Base-by-base conservation (phyloP, 495 filamentous ascomycete species). In the Lindgomyces ingoldianus region DNA sequence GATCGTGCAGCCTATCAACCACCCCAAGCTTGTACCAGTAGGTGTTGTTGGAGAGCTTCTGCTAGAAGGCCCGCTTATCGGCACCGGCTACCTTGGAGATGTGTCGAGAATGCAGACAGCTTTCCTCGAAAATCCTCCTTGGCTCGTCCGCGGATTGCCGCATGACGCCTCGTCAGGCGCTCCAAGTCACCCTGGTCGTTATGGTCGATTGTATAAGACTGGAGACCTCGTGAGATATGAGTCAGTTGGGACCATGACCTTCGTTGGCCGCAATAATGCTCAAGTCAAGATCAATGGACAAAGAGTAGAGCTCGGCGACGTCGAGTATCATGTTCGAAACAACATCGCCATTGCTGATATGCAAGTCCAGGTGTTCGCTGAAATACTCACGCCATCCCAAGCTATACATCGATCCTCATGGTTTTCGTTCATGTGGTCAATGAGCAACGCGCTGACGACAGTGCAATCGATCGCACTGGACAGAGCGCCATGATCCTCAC, bases 251-350 rank as follows among this genome's bases (percentile, higher is more conserved):
- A 76, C 77, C 8, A 57, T 72, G 29, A 68, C 70, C 60, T 78
- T 74, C 56, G 8, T 80, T 24, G 76, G 78, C 19, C 68, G 80
- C 30, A 74, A 73, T 30, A 77, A 81, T 55, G 65, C 67, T 42
- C 80, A 82, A 57, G 65, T 81, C 49, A 83, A 82, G 59, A 64
- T 81, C n/a, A 58, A 74, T 30, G 79, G 79, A 1, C 75, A 78
- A 36, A 68, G 80, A 6, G 68, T 83, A 24, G 80, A 82, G 54
- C 67, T 78, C 12, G 74, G 64, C 4, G 79, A 81, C 46, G 60
- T 81, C 11, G 49, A 62, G 21, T 30, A 62, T 62, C 49, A 54
- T 25, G 4, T 62, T 29, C 49, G 49, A 29, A n/a, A n/a, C n/a
- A n/a, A n/a, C n/a, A n/a, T n/a, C n/a, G n/a, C n/a, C n/a, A n/a